phyloP scores from a whole-genome alignment of 805 yeast genomes.

The Candida peoriensis region DNA sequence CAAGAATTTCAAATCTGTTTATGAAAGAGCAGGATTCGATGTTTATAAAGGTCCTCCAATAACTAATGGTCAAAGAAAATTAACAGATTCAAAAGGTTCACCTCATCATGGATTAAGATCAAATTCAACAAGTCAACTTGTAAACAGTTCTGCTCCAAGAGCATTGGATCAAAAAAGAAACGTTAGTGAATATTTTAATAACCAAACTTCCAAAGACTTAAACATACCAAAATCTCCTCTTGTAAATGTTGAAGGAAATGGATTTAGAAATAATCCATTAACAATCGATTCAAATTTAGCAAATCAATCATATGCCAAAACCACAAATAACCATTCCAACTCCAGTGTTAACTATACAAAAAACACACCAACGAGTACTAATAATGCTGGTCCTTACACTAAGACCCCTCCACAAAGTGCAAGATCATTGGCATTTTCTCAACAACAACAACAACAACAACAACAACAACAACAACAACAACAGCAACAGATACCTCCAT shows the following conservation, averaged over 20 bases:
- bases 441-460: too few relatives aligned
- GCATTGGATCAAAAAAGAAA: constrained; percentile 12
- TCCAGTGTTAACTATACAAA: not conserved
- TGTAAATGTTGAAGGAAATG: too few relatives aligned
- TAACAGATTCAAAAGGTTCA: constrained; percentile 1
- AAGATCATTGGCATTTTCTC: not conserved
- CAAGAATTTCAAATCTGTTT: constrained; percentile 60
- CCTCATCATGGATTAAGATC: constrained; percentile 10
- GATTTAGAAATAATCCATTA: constrained; percentile 3
- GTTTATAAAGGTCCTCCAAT: constrained; percentile 30
- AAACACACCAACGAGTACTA: too few relatives aligned
- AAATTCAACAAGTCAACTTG: constrained; percentile 10
- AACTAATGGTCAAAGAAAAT: constrained; percentile 1
- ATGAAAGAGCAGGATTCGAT: constrained; percentile 82
- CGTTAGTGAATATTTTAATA: constrained; percentile 12
- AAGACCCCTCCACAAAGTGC: too few relatives aligned
- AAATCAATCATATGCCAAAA: constrained; percentile 3
- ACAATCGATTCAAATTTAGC: constrained; percentile 8
- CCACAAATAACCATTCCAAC: not conserved
- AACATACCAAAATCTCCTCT: too few relatives aligned
- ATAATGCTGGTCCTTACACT: too few relatives aligned
- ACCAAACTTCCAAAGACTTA: not conserved
- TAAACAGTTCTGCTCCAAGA: not conserved
- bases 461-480: too few relatives aligned
- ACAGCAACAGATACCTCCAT: not conserved